Base-by-base conservation (phyloP, 176 grass and related monocot genomes). In the Bolboschoenus planiculmis region DNA sequence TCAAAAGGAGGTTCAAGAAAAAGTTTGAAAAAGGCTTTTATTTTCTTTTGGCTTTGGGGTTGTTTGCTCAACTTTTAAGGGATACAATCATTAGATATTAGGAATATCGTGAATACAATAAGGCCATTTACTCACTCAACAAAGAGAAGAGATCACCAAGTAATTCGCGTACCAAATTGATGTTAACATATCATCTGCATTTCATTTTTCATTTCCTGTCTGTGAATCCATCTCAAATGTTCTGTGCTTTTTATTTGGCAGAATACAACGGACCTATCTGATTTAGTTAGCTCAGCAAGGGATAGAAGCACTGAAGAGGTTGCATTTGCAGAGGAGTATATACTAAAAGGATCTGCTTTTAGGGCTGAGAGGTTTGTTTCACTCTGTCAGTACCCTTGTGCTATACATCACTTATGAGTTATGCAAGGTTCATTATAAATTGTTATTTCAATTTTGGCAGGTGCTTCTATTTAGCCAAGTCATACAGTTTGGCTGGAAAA, bases 401-500 rank as follows among this genome's bases (percentile, higher is more conserved):
- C 57, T 26, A 66, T 81, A 30, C 33, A 48, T 50, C 30, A 48
- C 62, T 81, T 77, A 7, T 16, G 66, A 33, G n/a, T n/a, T n/a
- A n/a, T n/a, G n/a, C n/a, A 21, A 43, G 61, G 46, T 68, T 51
- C 10, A 64, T 57, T 72, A 68, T 55, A 46, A 81, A 83, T 78
- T 78, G n/a, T 81, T 78, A 82, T 88, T 67, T 61, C 59, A 40
- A 58, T 84, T 84, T 54, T 14, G 85, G 65, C 63, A 98, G 95
- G 84, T 98, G 95, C 87, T 98, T 98, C 76, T 98, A 89, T 88
- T 89, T 98, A 85, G 96, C 92, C 10, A 95, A 93, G 82, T 98
- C 92, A 71, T 98, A 98, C 75, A 95, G 96, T 91, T 93, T 92
- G 84, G 90, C 89, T 66, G 84, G 92, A 51, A 98, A 98, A 91